Conservation (phyloP, 2,329 filamentous ascomycete species). For the Stenocarpella maydis region DNA sequence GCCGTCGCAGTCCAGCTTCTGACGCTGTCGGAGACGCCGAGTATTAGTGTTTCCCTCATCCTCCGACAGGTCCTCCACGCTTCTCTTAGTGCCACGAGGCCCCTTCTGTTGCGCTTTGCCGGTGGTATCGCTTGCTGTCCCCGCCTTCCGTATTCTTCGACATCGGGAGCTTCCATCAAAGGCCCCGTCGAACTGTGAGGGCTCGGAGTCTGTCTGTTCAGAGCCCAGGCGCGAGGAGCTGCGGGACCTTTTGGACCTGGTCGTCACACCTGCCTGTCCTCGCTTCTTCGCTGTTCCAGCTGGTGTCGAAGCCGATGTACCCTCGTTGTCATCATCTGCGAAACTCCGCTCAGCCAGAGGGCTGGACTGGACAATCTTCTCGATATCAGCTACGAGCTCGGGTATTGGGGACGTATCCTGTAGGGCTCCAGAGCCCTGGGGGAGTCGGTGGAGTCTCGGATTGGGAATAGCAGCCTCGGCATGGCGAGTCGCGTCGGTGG, state of each 20-base stretch:
- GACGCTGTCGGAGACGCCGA: neutral
- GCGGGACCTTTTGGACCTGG: neutral
- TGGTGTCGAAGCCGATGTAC: no score
- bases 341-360: neutral
- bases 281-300: neutral
- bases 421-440: neutral
- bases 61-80: neutral
- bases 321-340: no score
- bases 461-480: neutral
- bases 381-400: slow-evolving; percentile 21
- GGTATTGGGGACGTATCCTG: slow-evolving; percentile 7
- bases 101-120: no score
- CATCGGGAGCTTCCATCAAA: neutral
- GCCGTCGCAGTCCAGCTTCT: neutral
- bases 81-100: neutral
- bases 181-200: neutral
- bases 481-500: neutral
- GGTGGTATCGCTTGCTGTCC: neutral
- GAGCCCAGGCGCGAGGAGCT: neutral
- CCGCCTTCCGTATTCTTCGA: neutral
- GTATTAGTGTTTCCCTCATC: neutral
- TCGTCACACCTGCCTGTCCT: neutral
- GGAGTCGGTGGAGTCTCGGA: neutral
- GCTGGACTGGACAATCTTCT: slow-evolving; percentile 5
- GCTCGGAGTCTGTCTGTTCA: neutral